Evolutionary conservation across 441 rosid genomes (phyloP), one percentile per base, ranked within the genome.

Genomic region (Metrosideros polymorpha): DNA sequence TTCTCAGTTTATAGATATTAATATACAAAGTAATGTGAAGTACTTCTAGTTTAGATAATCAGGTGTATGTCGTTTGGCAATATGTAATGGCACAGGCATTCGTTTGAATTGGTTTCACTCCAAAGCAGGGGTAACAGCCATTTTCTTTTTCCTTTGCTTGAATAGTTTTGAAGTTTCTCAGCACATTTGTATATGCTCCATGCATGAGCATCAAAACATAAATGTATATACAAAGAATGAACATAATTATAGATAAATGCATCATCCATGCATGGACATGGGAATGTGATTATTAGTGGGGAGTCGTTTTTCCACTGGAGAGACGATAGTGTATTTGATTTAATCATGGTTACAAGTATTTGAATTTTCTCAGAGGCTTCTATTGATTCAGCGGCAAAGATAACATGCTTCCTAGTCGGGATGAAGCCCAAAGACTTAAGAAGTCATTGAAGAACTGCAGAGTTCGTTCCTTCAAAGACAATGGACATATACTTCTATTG

Each of bases 401-500:
- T 82, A 82, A 90, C 88, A 88, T 96, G 94, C 95, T 96, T 89
- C 99, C 99, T 52, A 97, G 99, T 87, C 90, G 57, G 77, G 96
- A 95, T 84, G 99, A 97, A 93, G 94, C 96, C 29, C 85, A 88
- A 84, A 93, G 96, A 82, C 98, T 97, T 15, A 77, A 85, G 57
- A 91, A 86, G 32, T 84, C 91, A 12, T 87, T 97, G 59, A 88
- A 92, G 88, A 94, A 95, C 86, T 97, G 99, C 89, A 89, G 45
- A 30, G 91, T 93, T 76, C 96, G 99, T 83, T 47, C 57, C 91
- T 97, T 96, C 92, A 91, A 93, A 88, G 96, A 93, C 79, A 95
- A 97, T 5, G 99, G 99, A 6, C 99, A 97, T 86, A 87, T 96
- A 86, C 94, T 97, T 89, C 87, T 97, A 84, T 57, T 97, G 92